phyloP scores from a whole-genome alignment of 208 protist species.

The Crithidia bombi region DNA sequence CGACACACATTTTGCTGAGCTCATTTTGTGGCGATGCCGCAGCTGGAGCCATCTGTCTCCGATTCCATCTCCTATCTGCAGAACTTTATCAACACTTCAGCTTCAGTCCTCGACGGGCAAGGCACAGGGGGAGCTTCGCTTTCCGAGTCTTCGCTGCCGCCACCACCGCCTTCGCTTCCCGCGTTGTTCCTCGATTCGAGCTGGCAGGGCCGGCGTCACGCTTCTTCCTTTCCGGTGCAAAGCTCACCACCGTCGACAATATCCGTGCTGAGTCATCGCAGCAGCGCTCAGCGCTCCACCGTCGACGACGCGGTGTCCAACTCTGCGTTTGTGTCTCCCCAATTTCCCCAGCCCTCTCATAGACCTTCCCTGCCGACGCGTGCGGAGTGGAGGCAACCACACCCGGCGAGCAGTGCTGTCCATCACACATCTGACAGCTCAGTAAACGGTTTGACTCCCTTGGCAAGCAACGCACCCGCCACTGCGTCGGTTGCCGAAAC shows the following conservation, averaged over 20 bases:
- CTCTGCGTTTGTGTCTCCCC: neutral
- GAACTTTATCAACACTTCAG: slow-evolving; percentile 26
- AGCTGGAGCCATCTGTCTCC: slow-evolving; percentile 19
- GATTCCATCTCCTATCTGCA: slow-evolving; percentile 43
- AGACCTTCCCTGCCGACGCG: too few relatives aligned
- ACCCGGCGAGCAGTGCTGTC: neutral
- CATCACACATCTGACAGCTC: neutral
- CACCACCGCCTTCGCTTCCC: slow-evolving; percentile 10
- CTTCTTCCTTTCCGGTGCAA: neutral
- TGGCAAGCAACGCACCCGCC: neutral
- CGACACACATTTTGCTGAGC: neutral
- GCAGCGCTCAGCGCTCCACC: slow-evolving; percentile 1
- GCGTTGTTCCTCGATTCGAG: neutral
- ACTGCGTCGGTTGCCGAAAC: neutral
- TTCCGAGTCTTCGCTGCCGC: neutral
- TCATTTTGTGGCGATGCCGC: slow-evolving; percentile 14
- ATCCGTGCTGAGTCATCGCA: slow-evolving; percentile 10
- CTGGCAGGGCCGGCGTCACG: neutral
- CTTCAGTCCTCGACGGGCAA: neutral
- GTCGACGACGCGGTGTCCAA: neutral
- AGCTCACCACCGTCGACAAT: slow-evolving; percentile 16
- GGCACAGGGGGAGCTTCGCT: neutral
- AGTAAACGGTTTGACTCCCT: neutral
- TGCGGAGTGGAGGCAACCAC: too few relatives aligned
- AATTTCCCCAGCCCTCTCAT: neutral